phyloP scores from a whole-genome alignment of 768 basidiomycete genomes.

The Psilocybe azurescens region DNA sequence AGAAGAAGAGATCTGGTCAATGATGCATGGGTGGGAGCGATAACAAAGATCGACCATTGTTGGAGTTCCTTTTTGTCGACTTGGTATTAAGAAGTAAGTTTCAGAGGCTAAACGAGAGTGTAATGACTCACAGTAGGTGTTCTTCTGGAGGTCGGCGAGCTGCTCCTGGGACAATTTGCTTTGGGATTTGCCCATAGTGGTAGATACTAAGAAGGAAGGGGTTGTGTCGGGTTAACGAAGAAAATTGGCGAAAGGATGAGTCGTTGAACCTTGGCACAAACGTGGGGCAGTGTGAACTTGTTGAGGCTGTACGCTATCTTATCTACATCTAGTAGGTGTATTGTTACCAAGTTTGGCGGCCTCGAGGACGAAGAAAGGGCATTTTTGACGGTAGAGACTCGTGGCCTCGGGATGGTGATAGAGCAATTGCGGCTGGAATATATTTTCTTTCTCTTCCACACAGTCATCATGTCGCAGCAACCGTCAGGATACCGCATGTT shows the following conservation, averaged over 20 bases:
- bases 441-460: conserved; percentile 12
- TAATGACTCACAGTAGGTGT: conserved; percentile 85
- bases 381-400: neutral
- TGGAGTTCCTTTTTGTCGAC: conserved; percentile 97
- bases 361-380: conserved; percentile 17
- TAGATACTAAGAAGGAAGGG: conserved; percentile 23
- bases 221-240: conserved; percentile 23
- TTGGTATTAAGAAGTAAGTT: conserved; percentile 35
- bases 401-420: conserved; percentile 5
- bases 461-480: conserved; percentile 31
- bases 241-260: conserved; percentile 13
- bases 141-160: conserved; percentile 94
- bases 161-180: conserved; percentile 95
- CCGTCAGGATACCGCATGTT: conserved; percentile 41
- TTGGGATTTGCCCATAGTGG: conserved; percentile 95
- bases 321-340: conserved; percentile 17
- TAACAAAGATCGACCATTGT: conserved; percentile 67
- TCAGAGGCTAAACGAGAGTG: conserved; percentile 17
- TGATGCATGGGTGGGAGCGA: conserved; percentile 9
- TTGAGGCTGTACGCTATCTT: conserved; percentile 23
- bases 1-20: conserved; percentile 16
- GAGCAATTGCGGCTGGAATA: conserved; percentile 2
- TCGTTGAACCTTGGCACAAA: conserved; percentile 21
- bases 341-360: conserved; percentile 12
- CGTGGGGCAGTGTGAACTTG: conserved; percentile 1